phyloP scores from a whole-genome alignment of 106 monocot species.

The Dendrobium huoshanense region DNA sequence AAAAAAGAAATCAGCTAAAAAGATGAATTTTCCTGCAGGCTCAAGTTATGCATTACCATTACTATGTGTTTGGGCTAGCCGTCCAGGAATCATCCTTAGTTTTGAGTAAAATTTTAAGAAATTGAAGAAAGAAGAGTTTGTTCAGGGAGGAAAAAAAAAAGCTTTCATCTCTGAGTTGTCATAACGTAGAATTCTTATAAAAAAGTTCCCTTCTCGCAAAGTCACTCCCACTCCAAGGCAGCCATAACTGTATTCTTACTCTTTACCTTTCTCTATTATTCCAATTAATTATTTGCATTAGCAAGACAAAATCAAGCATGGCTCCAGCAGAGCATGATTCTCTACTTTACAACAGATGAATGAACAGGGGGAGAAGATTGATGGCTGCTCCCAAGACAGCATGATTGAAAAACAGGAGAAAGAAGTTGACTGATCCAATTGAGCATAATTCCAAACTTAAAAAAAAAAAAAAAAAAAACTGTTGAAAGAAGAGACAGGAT shows the following conservation, averaged over 20 bases:
- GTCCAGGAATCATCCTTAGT: too few species aligned
- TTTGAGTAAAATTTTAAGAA: neutral
- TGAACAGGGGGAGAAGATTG: neutral
- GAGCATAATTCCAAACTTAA: neutral
- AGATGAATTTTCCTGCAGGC: neutral
- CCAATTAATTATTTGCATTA: neutral
- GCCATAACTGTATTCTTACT: neutral
- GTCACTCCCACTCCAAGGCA: neutral
- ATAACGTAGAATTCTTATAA: neutral
- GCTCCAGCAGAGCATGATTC: neutral
- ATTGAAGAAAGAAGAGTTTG: neutral
- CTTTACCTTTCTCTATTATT: neutral
- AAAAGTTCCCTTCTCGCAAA: neutral
- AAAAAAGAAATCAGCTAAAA: neutral
- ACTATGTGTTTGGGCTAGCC: neutral
- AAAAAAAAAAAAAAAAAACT: neutral
- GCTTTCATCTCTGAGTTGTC: conserved; percentile 1
- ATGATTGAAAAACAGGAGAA: neutral
- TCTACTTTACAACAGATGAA: neutral
- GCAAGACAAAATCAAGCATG: neutral
- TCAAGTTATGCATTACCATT: neutral
- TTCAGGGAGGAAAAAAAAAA: neutral
- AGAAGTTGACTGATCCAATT: neutral
- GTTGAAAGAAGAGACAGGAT: neutral
- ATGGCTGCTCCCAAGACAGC: neutral